Conservation (phyloP, 73 alveolate genomes). For the Paraurostyla sp. region DNA sequence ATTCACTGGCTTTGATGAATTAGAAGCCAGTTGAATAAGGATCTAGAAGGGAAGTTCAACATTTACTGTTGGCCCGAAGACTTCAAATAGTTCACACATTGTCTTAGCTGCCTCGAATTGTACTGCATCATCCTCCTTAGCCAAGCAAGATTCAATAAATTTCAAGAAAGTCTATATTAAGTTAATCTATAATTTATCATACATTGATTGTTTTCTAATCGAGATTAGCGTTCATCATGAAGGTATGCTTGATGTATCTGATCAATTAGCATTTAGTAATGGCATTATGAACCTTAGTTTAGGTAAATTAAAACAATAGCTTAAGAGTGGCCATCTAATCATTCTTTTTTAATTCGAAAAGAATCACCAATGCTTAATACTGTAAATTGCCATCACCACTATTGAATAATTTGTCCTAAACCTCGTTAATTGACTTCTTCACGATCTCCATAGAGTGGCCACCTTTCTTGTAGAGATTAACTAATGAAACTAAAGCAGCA, state of each 20-base stretch:
- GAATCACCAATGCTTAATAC: slow-evolving; percentile 88
- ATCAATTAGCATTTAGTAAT: slow-evolving; percentile 89
- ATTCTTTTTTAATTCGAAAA: slow-evolving; percentile 87
- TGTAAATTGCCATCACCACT: slow-evolving; percentile 83
- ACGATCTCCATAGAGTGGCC: slow-evolving; percentile 81
- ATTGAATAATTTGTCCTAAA: slow-evolving; percentile 81
- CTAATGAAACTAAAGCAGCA: slow-evolving; percentile 87
- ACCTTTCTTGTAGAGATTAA: slow-evolving; percentile 81
- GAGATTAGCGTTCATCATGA: slow-evolving; percentile 73
- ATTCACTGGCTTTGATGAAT: slow-evolving; percentile 70
- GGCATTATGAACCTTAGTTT: slow-evolving; percentile 67
- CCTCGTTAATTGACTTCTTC: slow-evolving; percentile 90
- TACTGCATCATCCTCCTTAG: slow-evolving; percentile 87
- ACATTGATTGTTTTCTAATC: slow-evolving; percentile 69
- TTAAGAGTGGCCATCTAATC: slow-evolving; percentile 90
- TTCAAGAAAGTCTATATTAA: slow-evolving; percentile 47
- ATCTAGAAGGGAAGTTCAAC: slow-evolving; percentile 77
- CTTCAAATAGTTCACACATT: slow-evolving; percentile 81
- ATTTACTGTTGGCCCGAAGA: slow-evolving; percentile 78
- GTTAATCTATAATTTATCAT: background rate
- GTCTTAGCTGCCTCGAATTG: slow-evolving; percentile 91
- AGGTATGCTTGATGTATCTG: slow-evolving; percentile 82
- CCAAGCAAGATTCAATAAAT: slow-evolving; percentile 78
- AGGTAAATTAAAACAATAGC: slow-evolving; percentile 76
- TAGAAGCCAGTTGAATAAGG: slow-evolving; percentile 72